Percentiles rank a stretch among this genome's conserved stretches.
Evolutionary conservation across 2,329 filamentous ascomycete species (phyloP).

Genomic region (Sporothrix curviconia): DNA sequence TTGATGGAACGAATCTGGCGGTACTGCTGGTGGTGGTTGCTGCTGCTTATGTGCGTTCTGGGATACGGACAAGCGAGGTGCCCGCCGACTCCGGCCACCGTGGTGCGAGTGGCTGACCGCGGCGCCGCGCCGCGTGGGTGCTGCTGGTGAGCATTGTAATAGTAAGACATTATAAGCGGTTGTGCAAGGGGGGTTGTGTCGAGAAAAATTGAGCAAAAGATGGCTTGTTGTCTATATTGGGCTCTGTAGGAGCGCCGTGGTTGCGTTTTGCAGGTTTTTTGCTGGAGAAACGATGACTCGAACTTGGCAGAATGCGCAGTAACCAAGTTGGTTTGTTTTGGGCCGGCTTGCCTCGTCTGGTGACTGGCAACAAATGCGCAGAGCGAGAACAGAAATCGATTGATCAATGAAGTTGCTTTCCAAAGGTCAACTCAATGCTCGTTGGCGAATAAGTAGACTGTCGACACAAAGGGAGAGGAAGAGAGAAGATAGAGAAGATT

Average conservation of each 20-base stretch:
- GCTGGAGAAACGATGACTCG: conserved; percentile 6
- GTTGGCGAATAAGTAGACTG: no score
- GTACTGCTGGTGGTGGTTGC: conserved; percentile 18
- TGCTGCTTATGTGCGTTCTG: conserved; percentile 77
- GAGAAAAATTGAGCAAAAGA: not conserved
- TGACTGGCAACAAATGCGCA: no score
- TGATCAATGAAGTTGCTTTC: conserved; percentile 4
- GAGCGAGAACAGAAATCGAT: no score
- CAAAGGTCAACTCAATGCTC: conserved; percentile 5
- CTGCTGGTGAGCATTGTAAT: conserved; percentile 54
- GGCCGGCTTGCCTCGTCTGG: not conserved
- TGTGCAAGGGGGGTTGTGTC: not conserved
- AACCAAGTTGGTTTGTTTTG: not conserved
- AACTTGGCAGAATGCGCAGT: not conserved
- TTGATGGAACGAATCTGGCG: conserved; percentile 80
- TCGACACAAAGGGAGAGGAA: not conserved
- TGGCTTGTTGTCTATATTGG: not conserved
- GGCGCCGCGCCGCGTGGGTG: conserved; percentile 48
- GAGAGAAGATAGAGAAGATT: not conserved
- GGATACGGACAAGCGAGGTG: conserved; percentile 69
- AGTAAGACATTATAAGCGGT: conserved; percentile 61
- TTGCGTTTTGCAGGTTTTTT: conserved; percentile 1
- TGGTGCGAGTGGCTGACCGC: conserved; percentile 68
- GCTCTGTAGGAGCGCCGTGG: conserved; percentile 9
- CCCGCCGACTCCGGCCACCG: conserved; percentile 76